Conservation (phyloP, 345 rosid genomes). For the Eucalyptus guilfoylei region DNA sequence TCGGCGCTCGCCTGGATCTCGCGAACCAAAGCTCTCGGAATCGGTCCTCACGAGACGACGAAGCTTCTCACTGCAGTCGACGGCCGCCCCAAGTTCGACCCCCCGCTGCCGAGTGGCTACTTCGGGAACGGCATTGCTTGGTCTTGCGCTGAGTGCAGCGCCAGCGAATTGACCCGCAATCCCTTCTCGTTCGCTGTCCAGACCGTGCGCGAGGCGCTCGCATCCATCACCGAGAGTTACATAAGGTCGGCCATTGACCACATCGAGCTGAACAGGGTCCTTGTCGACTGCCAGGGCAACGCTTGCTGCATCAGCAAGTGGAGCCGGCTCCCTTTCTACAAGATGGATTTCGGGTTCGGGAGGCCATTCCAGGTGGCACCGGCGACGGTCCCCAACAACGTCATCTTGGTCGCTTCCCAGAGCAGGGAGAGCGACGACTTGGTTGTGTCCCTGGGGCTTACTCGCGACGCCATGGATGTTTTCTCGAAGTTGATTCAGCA, state of each 20-base stretch:
- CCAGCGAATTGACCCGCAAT: background rate
- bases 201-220: background rate
- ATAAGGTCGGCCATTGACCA: background rate
- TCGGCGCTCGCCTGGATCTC: background rate
- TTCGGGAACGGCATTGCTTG: background rate
- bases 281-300: background rate
- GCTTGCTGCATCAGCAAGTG: background rate
- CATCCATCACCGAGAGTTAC: background rate
- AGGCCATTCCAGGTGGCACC: background rate
- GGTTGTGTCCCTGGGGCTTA: background rate
- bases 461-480: background rate
- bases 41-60: background rate
- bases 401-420: background rate
- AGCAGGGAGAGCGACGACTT: background rate
- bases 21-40: background rate
- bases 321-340: background rate
- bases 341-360: background rate
- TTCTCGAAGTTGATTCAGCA: background rate
- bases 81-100: background rate
- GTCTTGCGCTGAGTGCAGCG: background rate
- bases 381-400: background rate
- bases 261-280: background rate
- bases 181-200: background rate
- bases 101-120: background rate
- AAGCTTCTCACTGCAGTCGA: background rate